Percentiles rank a stretch among this genome's conserved stretches.
Conservation (phyloP, 768 basidiomycete species). For the Auricularia sp. region DNA sequence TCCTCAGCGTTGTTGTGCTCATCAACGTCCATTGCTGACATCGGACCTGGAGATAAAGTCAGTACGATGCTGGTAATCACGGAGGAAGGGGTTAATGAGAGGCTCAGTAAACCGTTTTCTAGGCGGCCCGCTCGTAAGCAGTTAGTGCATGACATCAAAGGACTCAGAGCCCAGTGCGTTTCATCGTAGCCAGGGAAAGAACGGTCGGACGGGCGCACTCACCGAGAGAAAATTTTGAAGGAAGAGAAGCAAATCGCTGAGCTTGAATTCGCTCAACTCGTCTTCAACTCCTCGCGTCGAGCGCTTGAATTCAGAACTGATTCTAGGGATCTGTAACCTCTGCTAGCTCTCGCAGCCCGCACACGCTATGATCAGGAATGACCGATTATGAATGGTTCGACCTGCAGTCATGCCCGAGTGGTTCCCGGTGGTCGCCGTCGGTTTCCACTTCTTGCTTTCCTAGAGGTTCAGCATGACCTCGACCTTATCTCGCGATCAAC, state of each 20-base stretch:
- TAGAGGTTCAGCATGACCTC: too few relatives aligned
- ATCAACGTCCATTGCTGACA: conserved; percentile 2
- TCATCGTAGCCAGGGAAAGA: conserved; percentile 28
- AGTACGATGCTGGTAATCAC: conserved; percentile 1
- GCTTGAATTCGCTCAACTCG: too few relatives aligned
- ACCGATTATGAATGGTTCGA: too few relatives aligned
- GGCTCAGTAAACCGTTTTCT: conserved; percentile 56
- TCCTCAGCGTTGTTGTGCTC: conserved; percentile 10
- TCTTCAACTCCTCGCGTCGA: too few relatives aligned
- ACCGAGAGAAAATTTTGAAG: neutral
- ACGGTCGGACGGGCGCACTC: conserved; percentile 1
- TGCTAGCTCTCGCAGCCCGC: too few relatives aligned
- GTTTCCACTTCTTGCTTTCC: too few relatives aligned
- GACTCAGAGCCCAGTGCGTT: conserved; percentile 57
- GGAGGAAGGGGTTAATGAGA: conserved; percentile 5
- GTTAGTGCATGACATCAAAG: conserved; percentile 43
- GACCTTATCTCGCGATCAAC: too few relatives aligned
- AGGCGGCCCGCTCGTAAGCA: conserved; percentile 45
- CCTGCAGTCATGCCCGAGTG: too few relatives aligned
- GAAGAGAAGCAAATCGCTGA: neutral
- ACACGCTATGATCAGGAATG: too few relatives aligned
- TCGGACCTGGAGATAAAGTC: neutral
- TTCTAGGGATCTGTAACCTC: too few relatives aligned
- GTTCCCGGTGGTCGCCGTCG: too few relatives aligned
- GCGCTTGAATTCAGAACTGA: too few relatives aligned